Evolutionary conservation across 305 asterid species (phyloP).

Genomic region (Ilex paraguariensis): DNA sequence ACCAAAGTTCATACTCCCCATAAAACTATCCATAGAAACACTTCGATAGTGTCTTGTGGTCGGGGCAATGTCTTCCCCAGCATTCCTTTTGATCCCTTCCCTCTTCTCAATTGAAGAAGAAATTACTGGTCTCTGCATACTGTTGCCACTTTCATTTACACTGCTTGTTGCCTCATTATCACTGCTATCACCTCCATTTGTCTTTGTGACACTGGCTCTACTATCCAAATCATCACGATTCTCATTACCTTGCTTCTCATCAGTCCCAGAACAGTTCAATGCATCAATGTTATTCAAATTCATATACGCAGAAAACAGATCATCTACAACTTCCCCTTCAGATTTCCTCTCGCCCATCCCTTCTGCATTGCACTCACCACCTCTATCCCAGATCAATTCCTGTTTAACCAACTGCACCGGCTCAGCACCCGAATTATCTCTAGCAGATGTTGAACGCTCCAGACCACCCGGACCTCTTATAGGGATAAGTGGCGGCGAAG

Average conservation of each 20-base stretch:
- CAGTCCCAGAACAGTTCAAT: conserved; percentile 69
- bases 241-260: conserved; percentile 58
- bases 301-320: conserved; percentile 75
- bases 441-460: conserved; percentile 30
- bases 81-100: conserved; percentile 71
- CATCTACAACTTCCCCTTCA: conserved; percentile 78
- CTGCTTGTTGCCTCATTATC: conserved; percentile 90
- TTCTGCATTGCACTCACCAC: conserved; percentile 54
- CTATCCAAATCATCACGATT: conserved; percentile 79
- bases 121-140: conserved; percentile 28
- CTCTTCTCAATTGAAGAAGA: conserved; percentile 34
- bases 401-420: conserved; percentile 63
- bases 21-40: conserved; percentile 83
- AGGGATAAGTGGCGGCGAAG: conserved; percentile 55
- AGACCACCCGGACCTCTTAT: conserved; percentile 48
- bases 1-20: conserved; percentile 59
- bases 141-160: conserved; percentile 64
- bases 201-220: conserved; percentile 76
- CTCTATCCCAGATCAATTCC: conserved; percentile 66
- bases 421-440: conserved; percentile 42
- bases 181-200: conserved; percentile 80
- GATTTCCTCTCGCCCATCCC: conserved; percentile 78
- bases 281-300: conserved; percentile 79
- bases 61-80: conserved; percentile 65
- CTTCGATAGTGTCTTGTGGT: conserved; percentile 77